phyloP scores from a whole-genome alignment of 2,329 filamentous ascomycete genomes.

The Myriangium duriaei region DNA sequence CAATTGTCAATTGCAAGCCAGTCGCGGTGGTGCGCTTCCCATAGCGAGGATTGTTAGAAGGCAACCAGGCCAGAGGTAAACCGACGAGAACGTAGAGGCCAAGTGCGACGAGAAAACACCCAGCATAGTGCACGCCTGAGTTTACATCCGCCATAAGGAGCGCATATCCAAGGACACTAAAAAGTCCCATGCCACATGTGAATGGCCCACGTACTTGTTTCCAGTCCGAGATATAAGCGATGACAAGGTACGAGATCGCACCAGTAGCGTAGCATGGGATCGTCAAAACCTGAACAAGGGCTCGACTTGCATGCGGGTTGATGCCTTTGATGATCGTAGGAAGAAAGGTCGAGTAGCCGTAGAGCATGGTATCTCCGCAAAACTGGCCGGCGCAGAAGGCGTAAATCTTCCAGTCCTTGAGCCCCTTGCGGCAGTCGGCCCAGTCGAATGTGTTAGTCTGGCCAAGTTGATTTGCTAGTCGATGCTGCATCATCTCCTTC shows the following conservation, averaged over 20 bases:
- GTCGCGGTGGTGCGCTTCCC: constrained; percentile 63
- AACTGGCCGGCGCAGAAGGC: constrained; percentile 58
- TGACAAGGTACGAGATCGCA: constrained; percentile 53
- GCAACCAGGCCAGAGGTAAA: constrained; percentile 45
- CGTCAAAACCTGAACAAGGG: constrained; percentile 61
- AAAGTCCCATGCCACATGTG: constrained; percentile 46
- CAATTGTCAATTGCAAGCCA: constrained; percentile 57
- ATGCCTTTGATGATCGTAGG: constrained; percentile 66
- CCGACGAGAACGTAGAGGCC: constrained; percentile 54
- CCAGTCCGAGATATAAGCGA: constrained; percentile 55
- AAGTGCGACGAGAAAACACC: constrained; percentile 62
- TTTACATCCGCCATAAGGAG: constrained; percentile 50
- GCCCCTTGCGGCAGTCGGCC: constrained; percentile 52
- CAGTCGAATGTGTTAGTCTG: constrained; percentile 42
- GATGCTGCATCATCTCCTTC: constrained; percentile 41
- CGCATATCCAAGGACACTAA: constrained; percentile 43
- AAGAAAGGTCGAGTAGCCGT: constrained; percentile 65
- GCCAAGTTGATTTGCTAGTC: constrained; percentile 39
- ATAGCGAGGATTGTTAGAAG: constrained; percentile 60
- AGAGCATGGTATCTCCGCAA: constrained; percentile 62
- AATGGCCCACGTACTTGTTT: constrained; percentile 54
- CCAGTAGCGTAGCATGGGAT: constrained; percentile 68
- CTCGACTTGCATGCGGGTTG: constrained; percentile 45
- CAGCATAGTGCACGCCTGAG: constrained; percentile 58
- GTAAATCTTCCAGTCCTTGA: constrained; percentile 67